Evolutionary conservation across 2,329 filamentous ascomycete species (phyloP).

Genomic region (Teratosphaeria gauchensis): DNA sequence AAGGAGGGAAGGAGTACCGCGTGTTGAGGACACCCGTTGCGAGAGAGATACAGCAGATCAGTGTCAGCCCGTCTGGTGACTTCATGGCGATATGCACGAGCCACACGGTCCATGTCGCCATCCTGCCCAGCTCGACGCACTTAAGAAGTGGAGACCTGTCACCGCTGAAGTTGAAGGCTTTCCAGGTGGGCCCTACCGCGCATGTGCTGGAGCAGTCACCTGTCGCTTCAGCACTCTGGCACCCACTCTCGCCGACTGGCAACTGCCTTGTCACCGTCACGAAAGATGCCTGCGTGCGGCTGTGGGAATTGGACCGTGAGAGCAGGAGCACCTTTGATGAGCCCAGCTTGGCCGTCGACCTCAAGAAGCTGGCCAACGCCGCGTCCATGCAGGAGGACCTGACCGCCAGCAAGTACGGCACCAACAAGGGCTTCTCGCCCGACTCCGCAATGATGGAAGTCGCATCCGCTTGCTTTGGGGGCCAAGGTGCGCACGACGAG

Average conservation of each 20-base stretch:
- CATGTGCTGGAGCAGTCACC: constrained; percentile 80
- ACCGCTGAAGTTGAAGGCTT: constrained; percentile 71
- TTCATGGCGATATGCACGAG: constrained; percentile 78
- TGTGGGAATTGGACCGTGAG: constrained; percentile 81
- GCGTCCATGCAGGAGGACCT: constrained; percentile 76
- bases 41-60: constrained; percentile 73
- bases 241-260: constrained; percentile 76
- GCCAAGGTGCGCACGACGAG: constrained; percentile 48
- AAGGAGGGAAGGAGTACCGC: constrained; percentile 12
- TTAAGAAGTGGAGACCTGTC: constrained; percentile 59
- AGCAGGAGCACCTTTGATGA: constrained; percentile 82
- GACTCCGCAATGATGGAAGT: constrained; percentile 92
- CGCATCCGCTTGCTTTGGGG: constrained; percentile 81
- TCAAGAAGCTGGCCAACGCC: constrained; percentile 81
- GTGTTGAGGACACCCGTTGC: constrained; percentile 64
- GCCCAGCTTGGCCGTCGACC: constrained; percentile 72
- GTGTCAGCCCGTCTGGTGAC: constrained; percentile 71
- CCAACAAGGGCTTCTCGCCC: constrained; percentile 74
- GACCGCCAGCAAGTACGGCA: constrained; percentile 61
- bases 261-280: constrained; percentile 82
- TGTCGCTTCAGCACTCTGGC: constrained; percentile 78
- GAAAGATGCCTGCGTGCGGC: constrained; percentile 71
- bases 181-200: constrained; percentile 83
- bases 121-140: constrained; percentile 73
- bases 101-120: constrained; percentile 77